Base-by-base conservation (phyloP, 2,329 filamentous ascomycete genomes). In the Cercospora sesami region DNA sequence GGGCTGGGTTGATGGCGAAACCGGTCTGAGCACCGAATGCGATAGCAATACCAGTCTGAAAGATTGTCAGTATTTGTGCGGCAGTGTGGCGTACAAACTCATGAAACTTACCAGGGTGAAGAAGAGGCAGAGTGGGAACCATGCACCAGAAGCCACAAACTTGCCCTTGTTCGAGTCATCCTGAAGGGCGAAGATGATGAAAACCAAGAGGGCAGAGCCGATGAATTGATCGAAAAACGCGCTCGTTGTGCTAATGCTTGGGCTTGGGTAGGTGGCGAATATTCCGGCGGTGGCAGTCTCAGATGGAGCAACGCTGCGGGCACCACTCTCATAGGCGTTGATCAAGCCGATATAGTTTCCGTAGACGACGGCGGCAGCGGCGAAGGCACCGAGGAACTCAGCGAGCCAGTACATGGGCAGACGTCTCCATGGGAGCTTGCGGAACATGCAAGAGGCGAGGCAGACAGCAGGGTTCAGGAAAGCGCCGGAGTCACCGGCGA, bases 181-280 rank as follows among this genome's bases (percentile, higher is more conserved):
- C 64, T 87, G 87, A 45, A 92, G 80, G 0, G 89, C 89, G 73
- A 90, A 91, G 64, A 92, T 90, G 72, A 88, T 83, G 74, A 91
- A 90, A 81, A 90, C 89, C 31, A 91, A 81, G 16, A 92, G 83
- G 0, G 87, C 81, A 68, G 85, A 88, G 48, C 89, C 87, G 61
- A 92, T 80, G 69, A 91, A 90, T 72, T 92, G 90, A 53, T 87
- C 89, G 75, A 91, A 90, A 78, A 91, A 90, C 77, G 89, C 87
- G 18, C 85, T 86, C 0, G 86, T 85, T 42, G 84, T 86, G 36
- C 86, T 87, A 82, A 91, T 83, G 76, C 90, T 87, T 0, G 81
- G 71, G 66, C 86, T 82, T 0, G 90, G 88, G 74, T 91, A 91
- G 0, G 89, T 90, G 81, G 86, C 90, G 75, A 92, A 91, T 67